Evolutionary conservation across 176 grass and related monocot genomes (phyloP).

Genomic region (Zizania latifolia): DNA sequence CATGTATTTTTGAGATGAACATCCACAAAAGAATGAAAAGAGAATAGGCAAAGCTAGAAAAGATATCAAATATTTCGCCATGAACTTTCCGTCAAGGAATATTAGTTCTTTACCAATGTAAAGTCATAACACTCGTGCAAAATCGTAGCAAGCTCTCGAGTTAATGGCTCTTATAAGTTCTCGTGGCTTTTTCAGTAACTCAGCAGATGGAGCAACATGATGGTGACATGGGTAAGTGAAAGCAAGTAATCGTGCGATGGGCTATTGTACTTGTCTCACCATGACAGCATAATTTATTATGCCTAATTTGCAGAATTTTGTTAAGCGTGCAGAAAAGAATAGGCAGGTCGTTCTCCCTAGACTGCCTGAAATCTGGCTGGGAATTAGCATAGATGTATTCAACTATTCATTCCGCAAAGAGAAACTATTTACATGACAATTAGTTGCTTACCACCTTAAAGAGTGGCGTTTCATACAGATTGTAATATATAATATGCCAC

Average conservation of each 20-base stretch:
- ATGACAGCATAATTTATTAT: constrained; percentile 19
- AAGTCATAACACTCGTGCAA: constrained; percentile 30
- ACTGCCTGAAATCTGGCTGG: constrained; percentile 5
- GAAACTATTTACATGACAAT: constrained; percentile 27
- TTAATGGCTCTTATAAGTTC: constrained; percentile 24
- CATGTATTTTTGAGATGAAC: constrained; percentile 38
- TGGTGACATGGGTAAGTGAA: constrained; percentile 30
- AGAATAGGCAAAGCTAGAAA: constrained; percentile 36
- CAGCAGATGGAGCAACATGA: constrained; percentile 30
- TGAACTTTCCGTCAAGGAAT: constrained; percentile 41
- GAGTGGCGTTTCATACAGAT: background rate
- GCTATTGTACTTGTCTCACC: constrained; percentile 25
- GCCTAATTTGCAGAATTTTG: constrained; percentile 25
- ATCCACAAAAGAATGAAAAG: constrained; percentile 48
- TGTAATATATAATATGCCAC: background rate
- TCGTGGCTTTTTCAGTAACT: constrained; percentile 19
- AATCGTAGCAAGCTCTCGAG: constrained; percentile 22
- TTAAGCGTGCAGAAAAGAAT: constrained; percentile 17
- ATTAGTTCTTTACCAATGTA: constrained; percentile 28
- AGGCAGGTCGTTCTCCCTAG: background rate
- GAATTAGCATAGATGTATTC: constrained; percentile 20
- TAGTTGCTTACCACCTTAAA: constrained; percentile 25
- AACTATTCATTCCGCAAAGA: constrained; percentile 36
- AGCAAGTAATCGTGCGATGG: constrained; percentile 31
- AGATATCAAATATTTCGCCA: constrained; percentile 44